Percentiles rank a stretch among this genome's conserved stretches.
Conservation (phyloP, 768 basidiomycete species). For the Russula vinacea region DNA sequence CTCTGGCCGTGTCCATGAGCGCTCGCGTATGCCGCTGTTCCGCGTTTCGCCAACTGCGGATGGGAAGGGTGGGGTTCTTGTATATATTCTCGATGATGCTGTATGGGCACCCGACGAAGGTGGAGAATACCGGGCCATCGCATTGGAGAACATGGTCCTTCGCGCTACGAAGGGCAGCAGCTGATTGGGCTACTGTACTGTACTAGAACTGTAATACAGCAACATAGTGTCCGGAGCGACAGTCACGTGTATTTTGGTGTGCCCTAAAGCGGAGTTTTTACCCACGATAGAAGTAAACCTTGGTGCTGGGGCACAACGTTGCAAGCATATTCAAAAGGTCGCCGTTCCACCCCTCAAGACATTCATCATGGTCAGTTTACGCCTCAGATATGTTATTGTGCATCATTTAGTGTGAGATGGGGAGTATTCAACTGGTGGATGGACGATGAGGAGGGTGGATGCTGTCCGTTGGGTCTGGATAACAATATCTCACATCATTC, state of each 20-base stretch:
- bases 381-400: slow-evolving; percentile 1
- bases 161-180: slow-evolving; percentile 41
- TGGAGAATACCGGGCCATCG: slow-evolving; percentile 69
- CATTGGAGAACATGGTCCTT: slow-evolving; percentile 85
- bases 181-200: neutral
- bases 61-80: slow-evolving; percentile 81
- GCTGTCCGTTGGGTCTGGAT: slow-evolving; percentile 33
- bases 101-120: slow-evolving; percentile 78
- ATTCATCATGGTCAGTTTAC: slow-evolving; percentile 39
- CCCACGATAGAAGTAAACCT: slow-evolving; percentile 25
- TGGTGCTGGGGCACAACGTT: slow-evolving; percentile 10
- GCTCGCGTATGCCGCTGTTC: slow-evolving; percentile 86
- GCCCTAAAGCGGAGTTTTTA: slow-evolving; percentile 23
- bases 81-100: slow-evolving; percentile 91
- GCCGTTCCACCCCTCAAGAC: slow-evolving; percentile 37
- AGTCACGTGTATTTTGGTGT: slow-evolving; percentile 12
- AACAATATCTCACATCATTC: slow-evolving; percentile 26
- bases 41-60: slow-evolving; percentile 73
- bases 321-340: slow-evolving; percentile 31
- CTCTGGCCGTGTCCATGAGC: slow-evolving; percentile 77
- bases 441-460: slow-evolving; percentile 35
- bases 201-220: neutral
- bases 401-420: slow-evolving; percentile 11
- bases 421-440: slow-evolving; percentile 13
- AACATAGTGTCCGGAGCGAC: too few relatives aligned